Evolutionary conservation across 345 rosid species (phyloP), one percentile per base, ranked within the genome.

Genomic region (Eutrema japonicum): DNA sequence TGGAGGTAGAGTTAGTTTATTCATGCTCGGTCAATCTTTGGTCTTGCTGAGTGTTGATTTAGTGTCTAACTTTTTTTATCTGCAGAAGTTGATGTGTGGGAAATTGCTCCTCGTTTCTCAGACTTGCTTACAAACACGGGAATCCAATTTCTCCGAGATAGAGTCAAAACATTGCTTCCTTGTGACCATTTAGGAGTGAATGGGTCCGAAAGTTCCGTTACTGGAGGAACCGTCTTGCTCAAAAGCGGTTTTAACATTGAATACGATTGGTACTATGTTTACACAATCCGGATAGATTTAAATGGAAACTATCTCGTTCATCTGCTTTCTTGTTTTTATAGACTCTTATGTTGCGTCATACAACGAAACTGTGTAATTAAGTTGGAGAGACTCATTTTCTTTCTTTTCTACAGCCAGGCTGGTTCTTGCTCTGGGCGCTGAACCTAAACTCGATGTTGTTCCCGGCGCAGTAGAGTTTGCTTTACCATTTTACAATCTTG

Each of bases 391-490:
- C 78, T 78, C 74, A 78, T 45, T 16, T 35, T 50, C 65, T 78
- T 67, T 75, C 66, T 73, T 72, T 87, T 77, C 14, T 52, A 83
- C 95, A 91, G 97, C 85, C 83, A 91, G 97, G 98, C 77, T 94
- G 96, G 98, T 94, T 83, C 96, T 94, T 88, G 92, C 97, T 85
- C 83, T 94, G 83, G 98, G 98, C 52, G 91, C 98, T 87, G 93
- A 88, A 86, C 49, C 93, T 46, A 91, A 85, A 70, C 91, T 91
- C 62, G 96, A 91, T 79, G 71, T 82, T 80, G 85, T 88, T 59
- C 96, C 97, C 0, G 98, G 98, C 38, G 97, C 98, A 71, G 83
- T 78, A 77, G 93, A 91, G 77, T 89, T 75, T 85, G 97, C 98
- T 55, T 77, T 89, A 66, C 95, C 97, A 42, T 93, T 93, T 68